phyloP scores from a whole-genome alignment of 2,329 filamentous ascomycete species.

The Calonectria honghensis region DNA sequence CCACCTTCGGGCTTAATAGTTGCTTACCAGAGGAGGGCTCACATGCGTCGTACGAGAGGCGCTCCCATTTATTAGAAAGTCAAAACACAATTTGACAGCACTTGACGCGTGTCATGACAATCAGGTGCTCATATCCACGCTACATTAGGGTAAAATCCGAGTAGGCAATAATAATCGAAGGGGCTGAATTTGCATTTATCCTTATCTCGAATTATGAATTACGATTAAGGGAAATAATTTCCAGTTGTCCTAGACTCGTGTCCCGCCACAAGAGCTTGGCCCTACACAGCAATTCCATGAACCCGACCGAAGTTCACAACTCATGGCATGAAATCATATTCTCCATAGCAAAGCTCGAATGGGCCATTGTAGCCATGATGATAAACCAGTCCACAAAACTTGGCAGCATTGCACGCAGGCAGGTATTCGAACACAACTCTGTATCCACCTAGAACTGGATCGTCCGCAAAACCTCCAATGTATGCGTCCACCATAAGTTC shows the following conservation, averaged over 20 bases:
- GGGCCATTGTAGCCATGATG: background rate
- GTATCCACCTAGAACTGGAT: background rate
- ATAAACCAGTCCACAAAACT: background rate
- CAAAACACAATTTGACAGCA: too few species aligned
- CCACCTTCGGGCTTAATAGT: background rate
- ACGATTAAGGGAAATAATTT: background rate
- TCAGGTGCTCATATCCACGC: background rate
- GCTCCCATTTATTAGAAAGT: too few species aligned
- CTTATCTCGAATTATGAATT: background rate
- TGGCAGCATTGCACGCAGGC: background rate
- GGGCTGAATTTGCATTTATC: background rate
- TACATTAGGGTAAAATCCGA: too few species aligned
- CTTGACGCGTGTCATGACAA: too few species aligned
- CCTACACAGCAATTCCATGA: background rate
- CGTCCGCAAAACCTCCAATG: background rate
- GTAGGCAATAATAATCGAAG: background rate
- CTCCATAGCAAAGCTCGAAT: background rate
- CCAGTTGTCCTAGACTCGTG: background rate
- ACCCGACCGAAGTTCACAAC: background rate
- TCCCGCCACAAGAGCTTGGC: background rate
- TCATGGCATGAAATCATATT: background rate
- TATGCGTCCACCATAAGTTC: background rate
- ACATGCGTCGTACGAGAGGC: background rate
- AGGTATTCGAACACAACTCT: background rate
- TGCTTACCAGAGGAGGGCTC: background rate